These are phyloP conservation scores for Acer campestre DNA, from an alignment of 345 rosid genomes.

Conservation along the genomic window DNA sequence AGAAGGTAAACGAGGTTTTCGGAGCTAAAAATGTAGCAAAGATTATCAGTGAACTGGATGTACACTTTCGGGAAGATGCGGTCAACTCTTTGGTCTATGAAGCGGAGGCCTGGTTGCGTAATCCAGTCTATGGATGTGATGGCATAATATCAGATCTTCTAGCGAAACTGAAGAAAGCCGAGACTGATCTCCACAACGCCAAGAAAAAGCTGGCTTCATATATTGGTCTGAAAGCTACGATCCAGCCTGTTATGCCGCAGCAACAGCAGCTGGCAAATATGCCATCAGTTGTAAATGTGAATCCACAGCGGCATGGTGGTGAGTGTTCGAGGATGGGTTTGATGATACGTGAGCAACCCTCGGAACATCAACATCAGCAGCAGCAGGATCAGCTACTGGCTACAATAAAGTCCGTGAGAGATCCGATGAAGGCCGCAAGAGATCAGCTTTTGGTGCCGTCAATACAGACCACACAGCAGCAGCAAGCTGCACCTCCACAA, in stretches of 20 bases:
- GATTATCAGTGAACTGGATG: conserved; percentile 58
- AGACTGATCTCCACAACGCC: conserved; percentile 48
- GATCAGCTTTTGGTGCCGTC: too few relatives aligned
- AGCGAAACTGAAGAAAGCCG: conserved; percentile 55
- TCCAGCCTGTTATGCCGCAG: conserved; percentile 29
- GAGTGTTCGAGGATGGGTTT: too few relatives aligned
- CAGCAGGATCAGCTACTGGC: too few relatives aligned
- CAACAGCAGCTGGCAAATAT: conserved; percentile 14
- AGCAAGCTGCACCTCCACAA: too few relatives aligned
- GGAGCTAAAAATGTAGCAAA: conserved; percentile 81
- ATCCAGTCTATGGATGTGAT: conserved; percentile 89
- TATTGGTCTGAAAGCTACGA: conserved; percentile 52
- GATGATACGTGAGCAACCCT: too few relatives aligned
- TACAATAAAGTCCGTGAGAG: too few relatives aligned
- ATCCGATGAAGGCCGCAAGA: too few relatives aligned
- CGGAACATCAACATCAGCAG: too few relatives aligned
- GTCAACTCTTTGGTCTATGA: conserved; percentile 78
- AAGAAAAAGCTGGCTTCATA: conserved; percentile 59
- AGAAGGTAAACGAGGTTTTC: conserved; percentile 54
- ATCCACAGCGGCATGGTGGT: too few relatives aligned
- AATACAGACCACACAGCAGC: too few relatives aligned
- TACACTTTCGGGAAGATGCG: conserved; percentile 62
- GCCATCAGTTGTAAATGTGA: too few relatives aligned
- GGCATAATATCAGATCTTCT: conserved; percentile 72
- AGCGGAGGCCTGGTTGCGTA: conserved; percentile 73